Evolutionary conservation across 2,329 filamentous ascomycete species (phyloP).

Genomic region (Colletotrichum gigasporum): DNA sequence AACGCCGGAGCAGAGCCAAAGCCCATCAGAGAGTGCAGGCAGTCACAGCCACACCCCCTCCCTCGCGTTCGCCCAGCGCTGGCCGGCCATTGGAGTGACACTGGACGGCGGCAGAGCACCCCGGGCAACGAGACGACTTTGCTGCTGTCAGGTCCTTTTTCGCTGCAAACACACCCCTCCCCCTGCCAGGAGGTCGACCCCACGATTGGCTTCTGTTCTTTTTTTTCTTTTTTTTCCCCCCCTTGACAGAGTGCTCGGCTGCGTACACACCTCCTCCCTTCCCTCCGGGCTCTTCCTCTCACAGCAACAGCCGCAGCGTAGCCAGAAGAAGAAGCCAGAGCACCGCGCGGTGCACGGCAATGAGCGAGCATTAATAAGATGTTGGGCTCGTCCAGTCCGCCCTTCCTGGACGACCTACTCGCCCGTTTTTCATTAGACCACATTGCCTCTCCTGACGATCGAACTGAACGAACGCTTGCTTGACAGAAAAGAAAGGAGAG

Average conservation of each 20-base stretch:
- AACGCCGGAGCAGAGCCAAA: neutral
- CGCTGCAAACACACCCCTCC: slow-evolving; percentile 25
- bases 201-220: slow-evolving; percentile 14
- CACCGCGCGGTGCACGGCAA: neutral
- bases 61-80: slow-evolving; percentile 3
- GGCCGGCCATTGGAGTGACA: slow-evolving; percentile 24
- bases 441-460: neutral
- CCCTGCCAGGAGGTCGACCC: neutral
- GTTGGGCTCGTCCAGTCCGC: slow-evolving; percentile 11
- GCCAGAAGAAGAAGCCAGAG: neutral
- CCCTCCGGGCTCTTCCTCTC: slow-evolving; percentile 15
- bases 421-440: slow-evolving; percentile 7
- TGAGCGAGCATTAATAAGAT: slow-evolving; percentile 21
- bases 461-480: too few species aligned
- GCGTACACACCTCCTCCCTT: slow-evolving; percentile 25
- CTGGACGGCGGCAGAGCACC: slow-evolving; percentile 28
- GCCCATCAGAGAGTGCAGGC: neutral
- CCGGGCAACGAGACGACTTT: slow-evolving; percentile 29
- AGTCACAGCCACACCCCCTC: slow-evolving; percentile 14
- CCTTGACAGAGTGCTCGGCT: slow-evolving; percentile 6
- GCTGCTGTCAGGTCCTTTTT: slow-evolving; percentile 26
- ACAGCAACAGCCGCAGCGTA: neutral
- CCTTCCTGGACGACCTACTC: neutral
- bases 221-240: neutral
- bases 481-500: too few species aligned